phyloP scores from a whole-genome alignment of 768 basidiomycete genomes.

The Termitomyces bulborhizus region DNA sequence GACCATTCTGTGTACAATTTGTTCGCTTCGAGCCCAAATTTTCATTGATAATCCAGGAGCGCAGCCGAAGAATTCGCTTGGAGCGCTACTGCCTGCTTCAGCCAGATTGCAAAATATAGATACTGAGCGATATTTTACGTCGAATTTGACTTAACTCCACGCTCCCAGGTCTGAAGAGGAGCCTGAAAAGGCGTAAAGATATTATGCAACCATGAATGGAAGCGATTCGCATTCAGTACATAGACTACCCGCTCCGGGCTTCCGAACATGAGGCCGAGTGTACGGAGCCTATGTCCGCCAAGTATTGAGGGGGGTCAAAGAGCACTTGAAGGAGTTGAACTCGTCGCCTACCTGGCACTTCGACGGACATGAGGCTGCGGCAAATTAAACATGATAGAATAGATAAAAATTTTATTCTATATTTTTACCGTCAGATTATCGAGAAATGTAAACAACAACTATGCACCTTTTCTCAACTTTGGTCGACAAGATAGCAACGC shows the following conservation, averaged over 20 bases:
- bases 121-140: not conserved
- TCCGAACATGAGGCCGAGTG: not conserved
- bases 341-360: not conserved
- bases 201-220: conserved; percentile 2
- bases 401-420: not conserved
- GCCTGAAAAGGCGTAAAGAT: not conserved
- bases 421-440: not conserved
- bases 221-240: not conserved
- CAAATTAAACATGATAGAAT: not conserved
- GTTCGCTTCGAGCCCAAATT: conserved; percentile 1
- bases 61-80: not conserved
- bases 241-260: not conserved
- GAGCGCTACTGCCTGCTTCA: not conserved
- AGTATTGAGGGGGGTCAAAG: not conserved
- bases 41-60: not conserved
- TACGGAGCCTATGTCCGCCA: not conserved
- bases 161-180: not conserved
- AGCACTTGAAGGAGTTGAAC: not conserved
- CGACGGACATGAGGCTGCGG: not conserved
- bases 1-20: not conserved
- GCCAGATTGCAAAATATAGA: not conserved
- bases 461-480: not conserved
- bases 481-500: not conserved
- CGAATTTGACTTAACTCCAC: not conserved
- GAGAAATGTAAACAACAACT: not conserved